A percentile compares a stretch with the other conserved stretches of the same genome.
These are phyloP conservation scores for Hypoxylon fragiforme DNA, from an alignment of 495 filamentous ascomycete species.

Conservation along the genomic window DNA sequence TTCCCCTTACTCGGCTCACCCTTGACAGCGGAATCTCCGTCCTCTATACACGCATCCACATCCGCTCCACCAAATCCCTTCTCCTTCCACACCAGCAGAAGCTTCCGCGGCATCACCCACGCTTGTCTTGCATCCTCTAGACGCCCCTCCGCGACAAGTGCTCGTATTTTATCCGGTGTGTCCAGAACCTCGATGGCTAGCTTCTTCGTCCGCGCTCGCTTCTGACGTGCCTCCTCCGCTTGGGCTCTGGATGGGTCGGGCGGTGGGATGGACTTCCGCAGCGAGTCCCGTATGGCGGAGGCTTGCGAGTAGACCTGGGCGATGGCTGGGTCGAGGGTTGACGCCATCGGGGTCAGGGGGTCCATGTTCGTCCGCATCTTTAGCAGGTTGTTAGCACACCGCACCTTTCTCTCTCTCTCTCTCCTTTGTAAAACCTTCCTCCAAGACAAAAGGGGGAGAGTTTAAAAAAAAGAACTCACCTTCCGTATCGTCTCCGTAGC, in stretches of 20 bases:
- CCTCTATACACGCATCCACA: constrained; percentile 52
- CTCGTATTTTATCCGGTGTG: constrained; percentile 62
- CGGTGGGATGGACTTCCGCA: constrained; percentile 49
- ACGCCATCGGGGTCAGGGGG: constrained; percentile 67
- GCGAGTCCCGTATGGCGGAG: constrained; percentile 58
- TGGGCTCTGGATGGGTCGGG: constrained; percentile 38
- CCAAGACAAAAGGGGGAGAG: neutral
- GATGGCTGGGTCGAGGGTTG: constrained; percentile 76
- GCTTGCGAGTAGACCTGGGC: constrained; percentile 80
- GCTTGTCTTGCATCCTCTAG: constrained; percentile 61
- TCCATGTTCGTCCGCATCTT: constrained; percentile 76
- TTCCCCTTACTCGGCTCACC: constrained; percentile 37
- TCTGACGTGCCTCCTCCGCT: constrained; percentile 37
- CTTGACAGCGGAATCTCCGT: constrained; percentile 53
- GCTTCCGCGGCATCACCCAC: constrained; percentile 59
- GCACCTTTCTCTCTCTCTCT: neutral
- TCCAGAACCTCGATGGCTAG: constrained; percentile 73
- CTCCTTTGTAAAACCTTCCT: neutral
- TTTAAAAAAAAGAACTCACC: constrained; percentile 40
- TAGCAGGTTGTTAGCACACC: constrained; percentile 1
- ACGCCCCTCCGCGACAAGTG: constrained; percentile 63
- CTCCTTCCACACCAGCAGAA: constrained; percentile 56
- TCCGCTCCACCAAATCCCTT: constrained; percentile 53
- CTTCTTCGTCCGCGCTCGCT: constrained; percentile 60
- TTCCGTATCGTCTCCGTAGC: constrained; percentile 93